Conservation (phyloP, 106 monocot genomes). For the Dendrobium nobile region DNA sequence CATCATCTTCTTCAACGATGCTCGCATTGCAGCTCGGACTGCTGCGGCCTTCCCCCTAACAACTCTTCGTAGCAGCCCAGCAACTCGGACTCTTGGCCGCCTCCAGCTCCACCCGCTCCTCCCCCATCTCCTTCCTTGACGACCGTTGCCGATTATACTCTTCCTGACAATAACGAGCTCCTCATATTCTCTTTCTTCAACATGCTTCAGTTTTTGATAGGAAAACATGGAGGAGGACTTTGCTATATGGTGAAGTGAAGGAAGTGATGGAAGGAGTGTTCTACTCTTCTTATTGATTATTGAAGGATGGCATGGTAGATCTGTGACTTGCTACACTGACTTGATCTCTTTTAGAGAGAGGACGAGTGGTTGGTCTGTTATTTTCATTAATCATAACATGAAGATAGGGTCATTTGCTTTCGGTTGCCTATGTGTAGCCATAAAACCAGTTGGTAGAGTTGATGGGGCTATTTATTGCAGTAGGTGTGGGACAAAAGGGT, state of each 20-base stretch:
- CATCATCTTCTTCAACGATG: conserved; percentile 15
- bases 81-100: conserved; percentile 18
- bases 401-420: background rate
- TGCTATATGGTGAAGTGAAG: too few relatives aligned
- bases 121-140: background rate
- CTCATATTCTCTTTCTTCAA: background rate
- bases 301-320: background rate
- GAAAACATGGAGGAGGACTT: conserved; percentile 1
- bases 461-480: conserved; percentile 4
- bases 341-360: background rate
- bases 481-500: background rate
- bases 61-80: conserved; percentile 8
- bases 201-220: conserved; percentile 13
- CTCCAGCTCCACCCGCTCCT: conserved; percentile 16
- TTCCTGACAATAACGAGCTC: background rate
- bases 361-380: background rate
- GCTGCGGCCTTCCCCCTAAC: conserved; percentile 21
- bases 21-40: conserved; percentile 12
- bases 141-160: background rate
- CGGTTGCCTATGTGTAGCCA: background rate
- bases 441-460: background rate
- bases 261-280: background rate
- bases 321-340: background rate
- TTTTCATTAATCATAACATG: background rate
- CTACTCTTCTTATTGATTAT: background rate